These are phyloP conservation scores for Babesia sp. DNA, from an alignment of 169 alveolate genomes.

Conservation along the genomic window DNA sequence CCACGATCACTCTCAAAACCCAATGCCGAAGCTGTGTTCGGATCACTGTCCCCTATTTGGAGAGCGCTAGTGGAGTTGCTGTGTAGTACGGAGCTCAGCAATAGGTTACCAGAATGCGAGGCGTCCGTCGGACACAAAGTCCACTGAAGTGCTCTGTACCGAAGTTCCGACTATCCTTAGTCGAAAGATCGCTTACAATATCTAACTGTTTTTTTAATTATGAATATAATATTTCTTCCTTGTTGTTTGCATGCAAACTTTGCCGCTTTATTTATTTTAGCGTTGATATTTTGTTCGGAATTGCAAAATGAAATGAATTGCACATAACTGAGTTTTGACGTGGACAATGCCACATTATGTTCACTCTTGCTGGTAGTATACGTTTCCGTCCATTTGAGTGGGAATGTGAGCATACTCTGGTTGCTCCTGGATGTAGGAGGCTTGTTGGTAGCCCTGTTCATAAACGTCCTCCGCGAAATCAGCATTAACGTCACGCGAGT, in stretches of 20 bases:
- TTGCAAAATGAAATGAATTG: no score
- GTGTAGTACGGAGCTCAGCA: background rate
- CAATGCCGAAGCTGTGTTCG: background rate
- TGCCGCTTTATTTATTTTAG: background rate
- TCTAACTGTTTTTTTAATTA: no score
- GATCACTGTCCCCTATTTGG: conserved; percentile 20
- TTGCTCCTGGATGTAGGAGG: conserved; percentile 31
- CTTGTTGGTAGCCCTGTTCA: conserved; percentile 28
- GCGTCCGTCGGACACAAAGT: background rate
- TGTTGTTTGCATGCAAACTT: background rate
- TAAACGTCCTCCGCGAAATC: conserved; percentile 71
- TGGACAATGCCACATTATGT: background rate
- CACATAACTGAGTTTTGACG: no score
- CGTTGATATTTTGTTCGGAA: background rate
- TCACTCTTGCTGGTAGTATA: conserved; percentile 38
- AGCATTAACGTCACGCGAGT: conserved; percentile 81
- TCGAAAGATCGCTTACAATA: no score
- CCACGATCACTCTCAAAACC: background rate
- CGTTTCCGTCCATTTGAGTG: conserved; percentile 12
- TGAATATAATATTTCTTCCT: no score
- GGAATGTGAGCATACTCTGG: conserved; percentile 34
- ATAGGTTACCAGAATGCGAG: background rate
- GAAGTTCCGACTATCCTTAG: no score
- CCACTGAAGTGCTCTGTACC: no score
- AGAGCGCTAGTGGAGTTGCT: conserved; percentile 7